These are phyloP conservation scores for Cryptococcus sp. DNA, from an alignment of 1,284 basidiomycete genomes.

Conservation along the genomic window DNA sequence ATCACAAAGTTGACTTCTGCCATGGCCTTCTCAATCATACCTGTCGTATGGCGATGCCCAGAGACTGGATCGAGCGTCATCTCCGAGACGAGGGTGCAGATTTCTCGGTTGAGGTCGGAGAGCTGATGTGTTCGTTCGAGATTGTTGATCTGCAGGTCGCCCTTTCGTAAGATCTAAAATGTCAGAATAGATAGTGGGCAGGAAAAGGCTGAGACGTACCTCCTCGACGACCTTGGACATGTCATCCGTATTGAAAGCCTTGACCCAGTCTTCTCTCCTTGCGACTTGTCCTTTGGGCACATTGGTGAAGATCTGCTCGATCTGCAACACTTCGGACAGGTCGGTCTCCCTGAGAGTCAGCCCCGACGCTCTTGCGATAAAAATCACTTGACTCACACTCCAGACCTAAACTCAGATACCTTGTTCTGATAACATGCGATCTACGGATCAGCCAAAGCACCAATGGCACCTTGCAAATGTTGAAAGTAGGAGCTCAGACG, in stretches of 20 bases:
- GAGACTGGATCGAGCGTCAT: constrained; percentile 92
- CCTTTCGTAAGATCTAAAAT: constrained; percentile 83
- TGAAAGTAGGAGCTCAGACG: background rate
- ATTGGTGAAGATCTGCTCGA: constrained; percentile 91
- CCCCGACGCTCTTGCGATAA: background rate
- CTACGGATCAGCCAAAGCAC: constrained; percentile 45
- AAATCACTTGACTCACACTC: constrained; percentile 58
- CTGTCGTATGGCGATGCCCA: constrained; percentile 83
- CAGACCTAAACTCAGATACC: constrained; percentile 90
- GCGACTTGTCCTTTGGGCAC: constrained; percentile 95
- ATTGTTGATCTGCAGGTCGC: constrained; percentile 94
- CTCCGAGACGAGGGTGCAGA: constrained; percentile 87
- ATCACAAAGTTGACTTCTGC: constrained; percentile 87
- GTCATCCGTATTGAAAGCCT: constrained; percentile 78
- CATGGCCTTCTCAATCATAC: constrained; percentile 98
- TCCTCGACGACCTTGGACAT: constrained; percentile 73
- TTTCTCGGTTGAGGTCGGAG: constrained; percentile 76
- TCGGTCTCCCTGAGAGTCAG: constrained; percentile 66
- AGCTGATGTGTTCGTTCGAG: constrained; percentile 93
- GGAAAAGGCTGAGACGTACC: constrained; percentile 52
- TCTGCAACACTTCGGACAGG: constrained; percentile 93
- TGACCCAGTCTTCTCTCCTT: constrained; percentile 80
- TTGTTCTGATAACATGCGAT: constrained; percentile 99
- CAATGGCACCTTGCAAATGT: background rate
- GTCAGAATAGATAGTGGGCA: background rate